Evolutionary conservation across 2,329 filamentous ascomycete genomes (phyloP).

Genomic region (Immersiporthe knoxdaviesiana): DNA sequence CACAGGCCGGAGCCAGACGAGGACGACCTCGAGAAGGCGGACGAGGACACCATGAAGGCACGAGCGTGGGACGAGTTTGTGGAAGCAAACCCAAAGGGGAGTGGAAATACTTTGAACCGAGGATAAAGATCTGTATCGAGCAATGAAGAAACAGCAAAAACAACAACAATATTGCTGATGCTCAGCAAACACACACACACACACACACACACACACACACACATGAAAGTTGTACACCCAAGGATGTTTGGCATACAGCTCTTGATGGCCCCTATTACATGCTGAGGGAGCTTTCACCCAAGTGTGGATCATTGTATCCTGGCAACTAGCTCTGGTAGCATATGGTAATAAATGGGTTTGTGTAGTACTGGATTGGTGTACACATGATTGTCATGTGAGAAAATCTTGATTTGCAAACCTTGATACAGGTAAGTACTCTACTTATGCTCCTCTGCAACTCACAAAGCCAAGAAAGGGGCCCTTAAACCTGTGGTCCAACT

Average conservation of each 20-base stretch:
- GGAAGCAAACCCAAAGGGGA: constrained; percentile 84
- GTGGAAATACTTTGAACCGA: constrained; percentile 82
- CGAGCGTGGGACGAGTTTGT: constrained; percentile 93
- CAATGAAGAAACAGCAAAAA: not conserved
- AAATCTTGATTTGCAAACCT: not conserved
- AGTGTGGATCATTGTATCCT: not conserved
- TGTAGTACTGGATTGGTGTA: not conserved
- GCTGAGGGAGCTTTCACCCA: not conserved
- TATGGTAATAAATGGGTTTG: not conserved
- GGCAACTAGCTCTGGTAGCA: not conserved
- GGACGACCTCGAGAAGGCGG: constrained; percentile 85
- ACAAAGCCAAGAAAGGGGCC: not conserved
- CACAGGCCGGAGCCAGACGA: constrained; percentile 77
- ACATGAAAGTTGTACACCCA: not conserved
- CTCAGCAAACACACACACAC: not conserved
- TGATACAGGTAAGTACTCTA: not conserved
- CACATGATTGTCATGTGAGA: not conserved
- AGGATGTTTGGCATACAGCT: not conserved
- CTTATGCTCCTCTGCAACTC: not conserved
- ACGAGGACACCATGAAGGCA: constrained; percentile 90
- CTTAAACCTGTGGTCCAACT: not conserved
- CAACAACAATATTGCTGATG: not conserved
- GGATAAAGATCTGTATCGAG: constrained; percentile 47
- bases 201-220: not conserved
- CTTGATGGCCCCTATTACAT: not conserved